Conservation (phyloP, 2,329 filamentous ascomycete species). For the Cladosporium sp. region DNA sequence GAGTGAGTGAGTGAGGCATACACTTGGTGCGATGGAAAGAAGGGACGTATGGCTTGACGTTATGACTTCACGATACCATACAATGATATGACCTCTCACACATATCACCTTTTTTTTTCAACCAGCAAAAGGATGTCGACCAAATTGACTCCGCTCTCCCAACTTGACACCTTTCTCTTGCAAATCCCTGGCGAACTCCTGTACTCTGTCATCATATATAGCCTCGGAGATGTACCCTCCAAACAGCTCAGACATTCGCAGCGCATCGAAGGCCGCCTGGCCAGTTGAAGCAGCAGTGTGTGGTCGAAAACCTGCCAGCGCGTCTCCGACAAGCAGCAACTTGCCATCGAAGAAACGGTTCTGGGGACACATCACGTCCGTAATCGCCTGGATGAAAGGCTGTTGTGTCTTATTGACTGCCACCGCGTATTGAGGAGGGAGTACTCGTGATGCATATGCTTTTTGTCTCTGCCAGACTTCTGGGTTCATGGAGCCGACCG, state of each 20-base stretch:
- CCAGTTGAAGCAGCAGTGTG: constrained; percentile 46
- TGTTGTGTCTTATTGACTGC: constrained; percentile 37
- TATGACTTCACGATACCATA: too few species aligned
- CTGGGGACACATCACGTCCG: constrained; percentile 37
- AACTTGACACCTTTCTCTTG: constrained; percentile 38
- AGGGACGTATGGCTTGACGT: too few species aligned
- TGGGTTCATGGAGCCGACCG: constrained; percentile 37
- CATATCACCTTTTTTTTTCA: not conserved
- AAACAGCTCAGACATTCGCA: constrained; percentile 38
- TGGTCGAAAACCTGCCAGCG: constrained; percentile 44
- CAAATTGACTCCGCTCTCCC: constrained; percentile 40
- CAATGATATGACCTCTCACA: too few species aligned
- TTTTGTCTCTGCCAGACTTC: constrained; percentile 38
- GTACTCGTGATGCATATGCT: constrained; percentile 26
- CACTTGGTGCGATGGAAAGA: too few species aligned
- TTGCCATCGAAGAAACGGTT: constrained; percentile 40
- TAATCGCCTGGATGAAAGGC: constrained; percentile 46
- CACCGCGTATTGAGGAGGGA: constrained; percentile 41
- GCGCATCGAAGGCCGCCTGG: constrained; percentile 44
- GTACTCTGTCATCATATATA: constrained; percentile 35
- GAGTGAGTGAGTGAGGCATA: not conserved
- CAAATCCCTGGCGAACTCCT: constrained; percentile 35
- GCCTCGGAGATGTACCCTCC: constrained; percentile 32
- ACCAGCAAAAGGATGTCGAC: constrained; percentile 28
- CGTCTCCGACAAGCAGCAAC: constrained; percentile 45